Base-by-base conservation (phyloP, 228 moss, liverwort and hornwort genomes). In the Sphagnum fallax region DNA sequence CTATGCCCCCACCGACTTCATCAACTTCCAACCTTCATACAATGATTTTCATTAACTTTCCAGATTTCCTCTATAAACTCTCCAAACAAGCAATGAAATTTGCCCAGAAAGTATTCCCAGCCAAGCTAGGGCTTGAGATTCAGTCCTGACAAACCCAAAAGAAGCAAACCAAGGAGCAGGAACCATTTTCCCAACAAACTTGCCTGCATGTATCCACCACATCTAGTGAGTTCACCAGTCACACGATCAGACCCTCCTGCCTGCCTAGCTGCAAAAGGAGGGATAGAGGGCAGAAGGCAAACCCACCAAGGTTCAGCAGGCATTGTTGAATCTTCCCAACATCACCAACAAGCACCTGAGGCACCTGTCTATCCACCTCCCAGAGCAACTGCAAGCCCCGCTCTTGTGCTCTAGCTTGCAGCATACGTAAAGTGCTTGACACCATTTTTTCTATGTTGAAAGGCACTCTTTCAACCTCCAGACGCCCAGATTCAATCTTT, bases 401-500 rank as follows among this genome's bases (percentile, higher is more conserved):
- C 61, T 90, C 84, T 60, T 81, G 88, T 7, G 92, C 95, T 50
- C 95, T 82, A 8, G 82, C 81, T 81, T 92, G 84, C 74, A 95
- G 75, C 95, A 95, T 95, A 63, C 90, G 88, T 16, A 92, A 80
- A 55, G 90, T 90, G 72, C 88, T 81, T 14, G 86, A 82, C 0
- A 95, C 87, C 67, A 88, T 83, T 75, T 87, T 87, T 49, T 82
- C 82, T 15, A 95, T 88, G 51, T 87, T 92, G 67, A 92, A 95
- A 0, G 95, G 87, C 5, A 92, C 83, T 70, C 67, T 80, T 74
- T 95, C 95, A 53, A 90, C 87, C 77, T 95, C 92, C 15, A 95
- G 82, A 49, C 95, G 90, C 48, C 95, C 95, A 51, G 95, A 90
- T 76, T 95, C 95, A 5, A 95, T 92, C 76, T 95, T 95, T 49